Evolutionary conservation across 495 filamentous ascomycete species (phyloP), one percentile per base, ranked within the genome.

Genomic region (Zalerion maritima): DNA sequence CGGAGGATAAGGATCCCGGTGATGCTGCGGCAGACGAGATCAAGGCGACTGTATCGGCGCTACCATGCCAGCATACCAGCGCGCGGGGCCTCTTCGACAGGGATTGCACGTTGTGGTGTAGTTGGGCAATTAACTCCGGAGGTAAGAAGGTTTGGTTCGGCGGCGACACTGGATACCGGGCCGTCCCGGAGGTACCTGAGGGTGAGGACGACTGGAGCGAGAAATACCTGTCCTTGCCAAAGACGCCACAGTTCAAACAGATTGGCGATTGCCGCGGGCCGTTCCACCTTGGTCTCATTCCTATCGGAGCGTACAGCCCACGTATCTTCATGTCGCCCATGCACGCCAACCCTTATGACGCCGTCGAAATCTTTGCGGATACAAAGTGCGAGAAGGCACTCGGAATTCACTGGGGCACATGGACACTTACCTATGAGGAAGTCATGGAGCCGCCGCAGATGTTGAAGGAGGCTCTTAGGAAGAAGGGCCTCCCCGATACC

Each of bases 381-480:
- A 93, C 83, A 11, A 69, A 70, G 37, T 97, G 89, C 57, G 66
- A 73, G 46, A 62, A 58, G 25, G 87, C 86, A 11, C 67, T 96
- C 59, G 87, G 67, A 9, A 93, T 96, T 36, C 87, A 96, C 45
- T 96, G 87, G 87, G 86, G 71, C 11, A 84, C 84, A 0, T 94
- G 86, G 84, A 76, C 83, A 5, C 49, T 96, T 37, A 94, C 87
- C 0, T 67, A 71, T 35, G 87, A 96, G 52, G 78, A 82, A 41
- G 73, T 89, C 8, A 54, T 86, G 26, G 83, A 94, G 55, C 87
- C 87, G 12, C 85, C 86, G 3, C 52, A 52, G 53, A 54, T 81
- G 50, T 53, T 96, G 35, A 78, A 66, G 47, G 56, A 77, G 42
- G 86, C 89, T n/a, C 46, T 96, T 43, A 70, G 57, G 45, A 62